Evolutionary conservation across 176 grass and related monocot species (phyloP), one percentile per base, ranked within the genome.

Genomic region (Carex pumila): DNA sequence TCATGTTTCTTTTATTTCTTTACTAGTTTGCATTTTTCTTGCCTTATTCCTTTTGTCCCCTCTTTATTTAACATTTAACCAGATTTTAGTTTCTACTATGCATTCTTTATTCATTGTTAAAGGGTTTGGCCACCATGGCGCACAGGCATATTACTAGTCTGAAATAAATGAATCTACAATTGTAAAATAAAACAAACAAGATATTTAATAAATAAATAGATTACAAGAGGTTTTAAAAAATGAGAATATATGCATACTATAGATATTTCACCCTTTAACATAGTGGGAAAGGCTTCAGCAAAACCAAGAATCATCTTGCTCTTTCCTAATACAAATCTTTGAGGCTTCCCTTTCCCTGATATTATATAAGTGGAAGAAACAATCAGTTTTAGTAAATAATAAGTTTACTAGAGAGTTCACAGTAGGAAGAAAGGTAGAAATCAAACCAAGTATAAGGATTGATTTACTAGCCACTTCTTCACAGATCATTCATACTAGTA

Each of bases 291-390:
- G 25, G 92, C 88, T 95, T 98, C 95, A 87, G 87, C 87, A 83
- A 98, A 91, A 58, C 92, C 95, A 72, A 98, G 85, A 83, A 98
- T 93, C 95, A 93, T 98, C 83, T 95, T 95, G 89, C 92, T 98
- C 86, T 90, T 98, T 85, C 92, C 92, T 74, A 95, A 82, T 55
- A 98, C 87, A 93, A 90, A 88, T 84, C 92, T 98, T 52, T 85
- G 65, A 80, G 95, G 92, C 69, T 88, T 90, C 54, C 92, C 95
- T 83, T 95, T 98, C 62, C 95, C 95, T 98, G 73, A 78, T 85
- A 87, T 58, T 75, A 89, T 25, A 77, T 3, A 88, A 84, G 69
- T 67, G 83, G 59, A 75, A 67, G 18, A 34, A 89, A 86, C 22
- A 88, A 77, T 89, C 60, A 71, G 61, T 30, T 4, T 25, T 21